Evolutionary conservation across 352 stramenopile species (phyloP).

Genomic region (Pythium monospermum): DNA sequence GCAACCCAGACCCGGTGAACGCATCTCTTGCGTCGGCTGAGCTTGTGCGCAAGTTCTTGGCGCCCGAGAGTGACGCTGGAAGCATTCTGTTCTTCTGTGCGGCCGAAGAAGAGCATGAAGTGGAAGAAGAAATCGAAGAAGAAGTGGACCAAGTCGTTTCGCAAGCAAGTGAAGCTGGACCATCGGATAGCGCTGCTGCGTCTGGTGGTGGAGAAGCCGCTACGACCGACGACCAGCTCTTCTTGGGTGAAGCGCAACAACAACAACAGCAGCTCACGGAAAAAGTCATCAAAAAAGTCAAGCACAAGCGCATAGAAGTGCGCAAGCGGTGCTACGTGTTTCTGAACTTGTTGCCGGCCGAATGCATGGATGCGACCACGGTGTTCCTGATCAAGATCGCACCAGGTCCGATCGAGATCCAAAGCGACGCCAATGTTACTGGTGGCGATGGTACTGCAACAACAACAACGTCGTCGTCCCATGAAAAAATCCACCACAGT

Average conservation of each 20-base stretch:
- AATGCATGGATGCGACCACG: conserved; percentile 53
- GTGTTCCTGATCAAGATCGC: conserved; percentile 81
- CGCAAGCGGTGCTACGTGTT: conserved; percentile 56
- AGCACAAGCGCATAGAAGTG: conserved; percentile 42
- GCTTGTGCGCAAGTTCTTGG: conserved; percentile 56
- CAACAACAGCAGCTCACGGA: conserved; percentile 21
- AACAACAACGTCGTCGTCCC: not conserved
- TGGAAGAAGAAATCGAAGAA: conserved; percentile 81
- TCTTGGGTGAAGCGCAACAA: conserved; percentile 32
- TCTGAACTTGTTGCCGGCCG: conserved; percentile 59
- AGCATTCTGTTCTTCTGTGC: conserved; percentile 78
- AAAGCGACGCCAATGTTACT: conserved; percentile 23
- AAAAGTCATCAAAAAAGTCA: conserved; percentile 43
- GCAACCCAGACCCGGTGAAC: conserved; percentile 20
- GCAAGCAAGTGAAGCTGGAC: conserved; percentile 22
- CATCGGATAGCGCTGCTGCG: conserved; percentile 9
- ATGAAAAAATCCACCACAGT: conserved; percentile 46
- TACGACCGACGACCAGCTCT: conserved; percentile 56
- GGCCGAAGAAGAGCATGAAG: conserved; percentile 54
- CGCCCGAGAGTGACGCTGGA: conserved; percentile 41
- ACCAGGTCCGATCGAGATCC: conserved; percentile 30
- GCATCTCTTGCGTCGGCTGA: conserved; percentile 24
- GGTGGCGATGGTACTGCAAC: too few relatives aligned
- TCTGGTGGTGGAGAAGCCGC: conserved; percentile 3
- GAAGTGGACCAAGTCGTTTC: conserved; percentile 53